These are phyloP conservation scores for Ajuga reptans DNA, from an alignment of 305 asterid genomes.

Conservation along the genomic window DNA sequence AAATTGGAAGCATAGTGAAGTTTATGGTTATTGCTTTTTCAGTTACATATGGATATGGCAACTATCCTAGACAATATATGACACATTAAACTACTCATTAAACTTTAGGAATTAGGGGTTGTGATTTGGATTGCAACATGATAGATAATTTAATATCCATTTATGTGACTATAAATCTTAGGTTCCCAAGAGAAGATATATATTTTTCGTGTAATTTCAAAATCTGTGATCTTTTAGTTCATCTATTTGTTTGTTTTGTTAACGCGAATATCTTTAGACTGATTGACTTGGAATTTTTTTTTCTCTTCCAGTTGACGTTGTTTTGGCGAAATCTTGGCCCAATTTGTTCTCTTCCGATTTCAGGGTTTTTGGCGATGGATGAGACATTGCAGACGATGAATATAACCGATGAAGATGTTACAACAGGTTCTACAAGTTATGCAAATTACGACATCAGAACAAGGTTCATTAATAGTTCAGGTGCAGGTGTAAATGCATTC, in stretches of 20 bases:
- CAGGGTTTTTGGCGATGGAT: conserved; percentile 5
- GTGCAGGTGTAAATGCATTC: conserved; percentile 93
- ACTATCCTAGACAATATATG: not conserved
- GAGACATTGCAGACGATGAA: conserved; percentile 27
- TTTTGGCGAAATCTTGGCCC: no score
- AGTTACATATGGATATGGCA: not conserved
- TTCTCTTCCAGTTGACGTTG: no score
- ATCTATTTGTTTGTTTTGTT: not conserved
- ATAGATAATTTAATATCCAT: not conserved
- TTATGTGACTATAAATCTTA: not conserved
- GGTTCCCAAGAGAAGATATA: no score
- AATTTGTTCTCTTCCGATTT: no score
- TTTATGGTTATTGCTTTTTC: no score
- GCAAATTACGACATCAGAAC: conserved; percentile 22
- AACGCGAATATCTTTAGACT: not conserved
- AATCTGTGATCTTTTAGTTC: not conserved
- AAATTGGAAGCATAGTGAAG: no score
- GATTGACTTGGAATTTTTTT: no score
- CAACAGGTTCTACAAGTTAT: conserved; percentile 23
- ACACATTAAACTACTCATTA: not conserved
- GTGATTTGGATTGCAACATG: not conserved
- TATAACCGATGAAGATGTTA: conserved; percentile 25
- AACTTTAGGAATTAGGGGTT: not conserved
- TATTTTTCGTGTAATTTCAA: not conserved
- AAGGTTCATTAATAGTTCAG: conserved; percentile 27